Percentiles rank a stretch among this genome's conserved stretches.
These are phyloP conservation scores for Fraxinus paxiana DNA, from an alignment of 305 asterid species.

Conservation along the genomic window DNA sequence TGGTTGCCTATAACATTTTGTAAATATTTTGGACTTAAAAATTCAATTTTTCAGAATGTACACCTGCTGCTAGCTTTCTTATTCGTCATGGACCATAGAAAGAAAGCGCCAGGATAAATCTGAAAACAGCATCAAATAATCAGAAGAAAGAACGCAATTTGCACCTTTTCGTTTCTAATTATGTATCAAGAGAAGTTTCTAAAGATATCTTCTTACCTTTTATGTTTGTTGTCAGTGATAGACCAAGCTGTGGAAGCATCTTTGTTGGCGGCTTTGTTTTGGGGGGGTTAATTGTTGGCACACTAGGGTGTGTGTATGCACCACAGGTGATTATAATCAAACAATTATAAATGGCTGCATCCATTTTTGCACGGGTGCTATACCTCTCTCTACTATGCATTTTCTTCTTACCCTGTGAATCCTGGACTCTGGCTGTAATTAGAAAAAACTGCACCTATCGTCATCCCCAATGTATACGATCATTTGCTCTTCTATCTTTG, in stretches of 20 bases:
- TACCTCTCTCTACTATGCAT: background rate
- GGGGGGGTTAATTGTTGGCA: constrained; percentile 81
- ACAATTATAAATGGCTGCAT: background rate
- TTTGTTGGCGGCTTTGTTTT: constrained; percentile 84
- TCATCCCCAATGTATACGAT: background rate
- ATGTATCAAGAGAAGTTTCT: constrained; percentile 11
- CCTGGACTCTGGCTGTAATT: background rate
- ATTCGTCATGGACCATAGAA: background rate
- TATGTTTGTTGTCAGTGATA: constrained; percentile 50
- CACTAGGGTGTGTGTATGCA: constrained; percentile 82
- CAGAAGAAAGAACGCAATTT: background rate
- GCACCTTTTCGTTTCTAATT: background rate
- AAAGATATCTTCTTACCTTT: constrained; percentile 7
- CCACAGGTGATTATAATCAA: constrained; percentile 64
- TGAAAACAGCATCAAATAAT: background rate
- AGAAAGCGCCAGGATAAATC: background rate
- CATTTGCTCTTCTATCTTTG: background rate
- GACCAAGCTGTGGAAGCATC: constrained; percentile 50
- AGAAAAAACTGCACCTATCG: background rate
- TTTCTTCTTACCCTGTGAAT: constrained; percentile 7
- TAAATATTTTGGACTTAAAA: background rate
- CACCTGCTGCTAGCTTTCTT: background rate
- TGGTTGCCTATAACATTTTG: background rate
- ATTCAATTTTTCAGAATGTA: background rate
- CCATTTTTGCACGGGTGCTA: constrained; percentile 12